These are phyloP conservation scores for Apostasia shenzhenica DNA, from an alignment of 106 monocot species.

Conservation along the genomic window DNA sequence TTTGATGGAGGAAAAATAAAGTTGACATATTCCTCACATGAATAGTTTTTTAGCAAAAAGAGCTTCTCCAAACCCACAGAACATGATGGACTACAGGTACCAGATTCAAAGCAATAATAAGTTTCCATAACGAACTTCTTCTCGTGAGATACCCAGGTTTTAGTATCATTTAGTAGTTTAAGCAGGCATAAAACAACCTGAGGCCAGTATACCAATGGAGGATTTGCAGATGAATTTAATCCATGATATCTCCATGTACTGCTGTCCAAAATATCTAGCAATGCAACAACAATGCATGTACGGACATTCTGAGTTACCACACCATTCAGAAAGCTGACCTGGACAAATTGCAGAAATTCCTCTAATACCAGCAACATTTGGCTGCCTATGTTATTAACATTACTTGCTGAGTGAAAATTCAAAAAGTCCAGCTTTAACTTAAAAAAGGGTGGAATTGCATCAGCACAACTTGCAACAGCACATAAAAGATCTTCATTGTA, in stretches of 20 bases:
- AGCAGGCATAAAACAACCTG: slow-evolving; percentile 63
- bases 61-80: slow-evolving; percentile 46
- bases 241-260: slow-evolving; percentile 50
- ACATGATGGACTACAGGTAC: slow-evolving; percentile 23
- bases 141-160: slow-evolving; percentile 25
- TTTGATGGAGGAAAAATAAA: slow-evolving; percentile 61
- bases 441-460: slow-evolving; percentile 53
- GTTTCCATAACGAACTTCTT: slow-evolving; percentile 14
- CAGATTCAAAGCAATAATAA: slow-evolving; percentile 14
- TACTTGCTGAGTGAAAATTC: slow-evolving; percentile 21
- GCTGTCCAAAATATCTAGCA: slow-evolving; percentile 50
- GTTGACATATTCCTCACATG: slow-evolving; percentile 52
- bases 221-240: slow-evolving; percentile 29
- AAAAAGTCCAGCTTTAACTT: slow-evolving; percentile 43
- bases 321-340: slow-evolving; percentile 37
- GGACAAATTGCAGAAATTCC: slow-evolving; percentile 65
- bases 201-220: slow-evolving; percentile 70
- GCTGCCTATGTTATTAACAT: slow-evolving; percentile 24
- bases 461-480: slow-evolving; percentile 39
- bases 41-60: slow-evolving; percentile 43
- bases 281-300: slow-evolving; percentile 52
- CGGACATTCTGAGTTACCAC: slow-evolving; percentile 46
- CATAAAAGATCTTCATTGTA: slow-evolving; percentile 39
- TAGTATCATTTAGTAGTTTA: slow-evolving; percentile 59
- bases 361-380: slow-evolving; percentile 56